A percentile compares a stretch with the other conserved stretches of the same genome.
Conservation (phyloP, 2,329 filamentous ascomycete genomes). For the Colletotrichum sp. region DNA sequence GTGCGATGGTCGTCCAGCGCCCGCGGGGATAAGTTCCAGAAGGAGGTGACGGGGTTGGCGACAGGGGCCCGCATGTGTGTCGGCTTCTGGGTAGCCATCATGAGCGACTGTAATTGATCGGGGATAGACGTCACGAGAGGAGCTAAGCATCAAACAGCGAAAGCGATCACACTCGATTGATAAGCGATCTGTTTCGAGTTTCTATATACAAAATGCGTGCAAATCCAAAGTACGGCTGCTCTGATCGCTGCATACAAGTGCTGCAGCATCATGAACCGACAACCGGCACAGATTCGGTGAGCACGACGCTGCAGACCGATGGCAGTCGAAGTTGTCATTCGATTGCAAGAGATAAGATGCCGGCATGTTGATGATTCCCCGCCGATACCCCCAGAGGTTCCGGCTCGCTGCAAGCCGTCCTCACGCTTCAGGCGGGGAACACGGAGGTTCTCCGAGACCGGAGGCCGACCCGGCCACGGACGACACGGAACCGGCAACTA, state of each 20-base stretch:
- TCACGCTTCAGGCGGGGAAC: background rate
- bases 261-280: background rate
- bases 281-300: background rate
- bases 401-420: background rate
- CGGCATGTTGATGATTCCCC: background rate
- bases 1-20: background rate
- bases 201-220: background rate
- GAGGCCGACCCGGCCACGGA: background rate
- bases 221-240: background rate
- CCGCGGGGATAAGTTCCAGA: background rate
- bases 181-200: background rate
- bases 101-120: background rate
- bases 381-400: background rate
- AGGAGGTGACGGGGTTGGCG: background rate
- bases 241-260: background rate
- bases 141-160: background rate
- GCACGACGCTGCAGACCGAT: background rate
- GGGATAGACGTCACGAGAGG: background rate
- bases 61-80: background rate
- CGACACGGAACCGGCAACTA: slow-evolving; percentile 11
- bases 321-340: background rate
- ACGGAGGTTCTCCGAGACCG: slow-evolving; percentile 6
- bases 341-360: background rate
- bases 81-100: background rate
- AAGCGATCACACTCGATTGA: background rate